Base-by-base conservation (phyloP, 163 green algal genomes). In the Chlamydomonas reinhardtii region DNA sequence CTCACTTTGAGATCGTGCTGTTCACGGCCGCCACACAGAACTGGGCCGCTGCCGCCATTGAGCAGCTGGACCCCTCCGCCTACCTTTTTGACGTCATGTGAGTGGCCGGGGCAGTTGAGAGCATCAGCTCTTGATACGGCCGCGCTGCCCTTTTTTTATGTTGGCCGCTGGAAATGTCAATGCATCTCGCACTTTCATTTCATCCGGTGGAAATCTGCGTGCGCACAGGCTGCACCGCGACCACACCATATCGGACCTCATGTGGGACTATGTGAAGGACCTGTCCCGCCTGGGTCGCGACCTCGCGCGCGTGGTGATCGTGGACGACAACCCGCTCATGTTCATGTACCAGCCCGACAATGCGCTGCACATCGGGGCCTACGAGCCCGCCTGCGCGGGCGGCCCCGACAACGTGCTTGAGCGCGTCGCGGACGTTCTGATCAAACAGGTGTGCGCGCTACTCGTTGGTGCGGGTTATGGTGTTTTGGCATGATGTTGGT, bases 1-100 rank as follows among this genome's bases (percentile, higher is more conserved):
- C 74, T 24, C 83, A 88, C 20, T 97, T 98, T 82, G 95, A 99
- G 90, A 92, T 99, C 1, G 95, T 99, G 22, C 92, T 99, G 2
- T 99, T 98, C 93, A 99, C 97, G 2, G 97, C 97, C 20, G 95
- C 87, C 6, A 87, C 80, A 4, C 80, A 86, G 56, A 86, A 86
- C 70, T 86, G 80, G 80, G 80, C 80, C 9, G 69, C 80, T 11
- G 70, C 80, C 1, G 80, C 80, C 0, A 65, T 86, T 22, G 80
- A 86, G 80, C 70, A 86, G 56, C 56, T 86, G 34, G 80, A 86
- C 37, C 80, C 80, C 12, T 54, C 80, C 2, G 69, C 54, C 31
- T 65, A 80, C n/a, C 69, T 86, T 1, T 86, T 86, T 17, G 80
- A 86, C 56, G 80, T 86, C 32, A 86, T 86, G 80, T 86, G 27